A percentile compares a stretch with the other conserved stretches of the same genome.
Conservation (phyloP, 805 yeast genomes). For the Cyberlindnera mrakii region DNA sequence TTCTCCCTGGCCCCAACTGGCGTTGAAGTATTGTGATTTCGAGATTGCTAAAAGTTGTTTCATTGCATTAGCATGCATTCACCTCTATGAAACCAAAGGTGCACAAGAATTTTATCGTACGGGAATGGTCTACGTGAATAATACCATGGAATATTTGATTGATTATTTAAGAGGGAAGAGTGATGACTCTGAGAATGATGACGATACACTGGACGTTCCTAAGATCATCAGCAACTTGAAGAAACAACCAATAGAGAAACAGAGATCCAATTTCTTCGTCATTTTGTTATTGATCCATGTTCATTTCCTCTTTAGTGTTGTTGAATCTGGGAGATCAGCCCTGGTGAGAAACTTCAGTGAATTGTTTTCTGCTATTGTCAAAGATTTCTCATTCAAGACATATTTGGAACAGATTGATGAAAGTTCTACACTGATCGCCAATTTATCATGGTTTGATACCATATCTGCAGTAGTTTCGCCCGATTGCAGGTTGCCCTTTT, state of each 20-base stretch:
- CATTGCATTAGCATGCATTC: slow-evolving; percentile 50
- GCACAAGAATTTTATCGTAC: slow-evolving; percentile 44
- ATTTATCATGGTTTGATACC: slow-evolving; percentile 57
- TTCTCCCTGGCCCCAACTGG: slow-evolving; percentile 56
- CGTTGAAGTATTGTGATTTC: slow-evolving; percentile 49
- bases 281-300: slow-evolving; percentile 48
- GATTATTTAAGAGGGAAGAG: slow-evolving; percentile 31
- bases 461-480: slow-evolving; percentile 50
- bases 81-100: slow-evolving; percentile 49
- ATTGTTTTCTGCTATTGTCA: slow-evolving; percentile 43
- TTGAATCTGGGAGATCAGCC: slow-evolving; percentile 51
- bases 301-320: slow-evolving; percentile 45
- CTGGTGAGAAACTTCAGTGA: slow-evolving; percentile 42
- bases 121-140: slow-evolving; percentile 49
- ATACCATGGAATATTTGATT: slow-evolving; percentile 49
- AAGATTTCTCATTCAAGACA: slow-evolving; percentile 36
- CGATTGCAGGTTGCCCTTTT: slow-evolving; percentile 49
- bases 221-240: slow-evolving; percentile 32
- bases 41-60: slow-evolving; percentile 55
- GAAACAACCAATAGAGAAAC: slow-evolving; percentile 27
- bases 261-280: slow-evolving; percentile 38
- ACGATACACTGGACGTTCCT: slow-evolving; percentile 25
- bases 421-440: slow-evolving; percentile 41
- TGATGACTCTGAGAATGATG: slow-evolving; percentile 12
- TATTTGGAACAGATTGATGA: slow-evolving; percentile 43